A percentile compares a stretch with the other conserved stretches of the same genome.
phyloP scores from a whole-genome alignment of 2,329 filamentous ascomycete genomes.

The Blastomyces gilchristii region DNA sequence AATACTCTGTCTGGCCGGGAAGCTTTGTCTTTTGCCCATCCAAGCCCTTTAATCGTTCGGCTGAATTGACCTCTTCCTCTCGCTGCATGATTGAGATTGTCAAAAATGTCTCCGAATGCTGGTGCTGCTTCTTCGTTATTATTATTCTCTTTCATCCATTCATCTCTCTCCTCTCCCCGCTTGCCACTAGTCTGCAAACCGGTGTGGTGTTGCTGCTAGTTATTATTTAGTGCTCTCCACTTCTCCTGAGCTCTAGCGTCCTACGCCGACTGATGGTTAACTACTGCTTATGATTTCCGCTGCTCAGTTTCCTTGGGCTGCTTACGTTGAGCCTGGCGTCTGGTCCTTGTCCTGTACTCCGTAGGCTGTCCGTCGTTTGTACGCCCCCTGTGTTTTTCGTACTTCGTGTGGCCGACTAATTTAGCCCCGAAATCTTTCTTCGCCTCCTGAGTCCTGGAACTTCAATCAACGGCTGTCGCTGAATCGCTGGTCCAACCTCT shows the following conservation, averaged over 20 bases:
- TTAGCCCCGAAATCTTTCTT: not conserved
- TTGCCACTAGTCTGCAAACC: not conserved
- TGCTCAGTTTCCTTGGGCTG: not conserved
- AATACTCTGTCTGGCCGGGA: not conserved
- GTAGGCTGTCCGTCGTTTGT: not conserved
- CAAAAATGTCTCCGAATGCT: too few species aligned
- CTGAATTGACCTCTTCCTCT: not conserved
- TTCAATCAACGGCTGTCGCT: not conserved
- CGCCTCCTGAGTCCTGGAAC: not conserved
- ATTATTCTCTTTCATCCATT: not conserved
- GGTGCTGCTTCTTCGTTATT: not conserved
- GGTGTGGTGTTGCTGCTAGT: not conserved
- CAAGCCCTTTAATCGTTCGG: not conserved
- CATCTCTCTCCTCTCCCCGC: not conserved
- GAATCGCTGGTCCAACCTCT: not conserved
- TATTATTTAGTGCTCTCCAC: not conserved
- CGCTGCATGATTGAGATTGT: not conserved
- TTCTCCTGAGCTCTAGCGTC: not conserved
- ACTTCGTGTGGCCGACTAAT: not conserved
- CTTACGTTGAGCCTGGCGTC: not conserved
- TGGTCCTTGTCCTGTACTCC: too few species aligned
- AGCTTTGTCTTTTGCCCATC: not conserved
- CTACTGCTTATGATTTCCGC: too few species aligned
- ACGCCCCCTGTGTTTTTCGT: not conserved
- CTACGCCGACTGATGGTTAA: too few species aligned